phyloP scores from a whole-genome alignment of 2,329 filamentous ascomycete genomes.

The Botryotinia calthae region DNA sequence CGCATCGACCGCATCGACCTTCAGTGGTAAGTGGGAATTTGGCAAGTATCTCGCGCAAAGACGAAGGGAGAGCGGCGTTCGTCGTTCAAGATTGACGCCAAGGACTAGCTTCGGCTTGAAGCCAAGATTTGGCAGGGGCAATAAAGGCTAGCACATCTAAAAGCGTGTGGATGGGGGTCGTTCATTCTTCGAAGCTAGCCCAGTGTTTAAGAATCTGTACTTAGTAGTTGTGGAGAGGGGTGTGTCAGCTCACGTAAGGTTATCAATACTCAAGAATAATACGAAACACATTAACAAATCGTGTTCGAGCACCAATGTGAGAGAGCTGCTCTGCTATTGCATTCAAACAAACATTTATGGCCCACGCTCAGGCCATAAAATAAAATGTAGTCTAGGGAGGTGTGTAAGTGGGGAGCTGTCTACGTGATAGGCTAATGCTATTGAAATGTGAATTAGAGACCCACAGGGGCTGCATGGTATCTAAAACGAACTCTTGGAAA shows the following conservation, averaged over 20 bases:
- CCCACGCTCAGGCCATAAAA: not conserved
- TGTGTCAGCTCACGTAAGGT: not conserved
- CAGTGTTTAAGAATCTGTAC: not conserved
- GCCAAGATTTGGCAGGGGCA: not conserved
- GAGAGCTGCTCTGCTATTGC: not conserved
- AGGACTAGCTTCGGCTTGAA: constrained; percentile 15
- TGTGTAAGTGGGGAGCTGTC: not conserved
- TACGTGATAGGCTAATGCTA: constrained; percentile 5
- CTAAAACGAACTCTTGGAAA: not conserved
- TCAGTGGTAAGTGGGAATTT: constrained; percentile 8
- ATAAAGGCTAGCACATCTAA: not conserved
- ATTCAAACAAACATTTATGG: not conserved
- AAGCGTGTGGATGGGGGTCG: no score
- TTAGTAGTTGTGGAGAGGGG: not conserved
- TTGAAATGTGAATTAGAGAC: constrained; percentile 1
- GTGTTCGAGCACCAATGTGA: not conserved
- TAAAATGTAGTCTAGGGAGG: not conserved
- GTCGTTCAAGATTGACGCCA: constrained; percentile 3
- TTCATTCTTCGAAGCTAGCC: not conserved
- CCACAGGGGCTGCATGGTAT: not conserved
- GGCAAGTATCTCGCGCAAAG: constrained; percentile 17
- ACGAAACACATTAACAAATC: not conserved
- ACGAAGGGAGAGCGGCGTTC: not conserved
- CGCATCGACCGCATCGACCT: not conserved
- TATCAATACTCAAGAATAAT: not conserved